phyloP scores from a whole-genome alignment of 1,139 yeast genomes.

The Protomyces inundatus region DNA sequence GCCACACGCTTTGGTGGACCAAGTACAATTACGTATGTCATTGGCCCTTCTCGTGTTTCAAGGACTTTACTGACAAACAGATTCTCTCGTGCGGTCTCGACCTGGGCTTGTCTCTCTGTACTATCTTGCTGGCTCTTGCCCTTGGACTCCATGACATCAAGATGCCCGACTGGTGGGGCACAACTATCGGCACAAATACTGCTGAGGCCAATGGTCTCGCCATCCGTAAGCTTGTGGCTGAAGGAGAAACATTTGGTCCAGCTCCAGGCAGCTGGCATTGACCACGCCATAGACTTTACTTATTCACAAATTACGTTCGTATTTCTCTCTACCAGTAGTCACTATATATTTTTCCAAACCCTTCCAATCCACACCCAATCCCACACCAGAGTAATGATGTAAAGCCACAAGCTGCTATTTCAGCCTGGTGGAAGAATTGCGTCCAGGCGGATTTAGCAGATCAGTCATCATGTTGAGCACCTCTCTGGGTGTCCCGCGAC shows the following conservation, averaged over 20 bases:
- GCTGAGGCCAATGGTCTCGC: slow-evolving; percentile 36
- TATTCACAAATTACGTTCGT: too few relatives aligned
- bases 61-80: slow-evolving; percentile 43
- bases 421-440: too few relatives aligned
- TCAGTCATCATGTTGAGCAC: too few relatives aligned
- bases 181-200: slow-evolving; percentile 38
- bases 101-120: slow-evolving; percentile 47
- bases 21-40: slow-evolving; percentile 9
- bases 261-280: neutral
- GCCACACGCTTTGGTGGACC: slow-evolving; percentile 59
- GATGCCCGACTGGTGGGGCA: slow-evolving; percentile 51
- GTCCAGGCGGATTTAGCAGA: too few relatives aligned
- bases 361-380: too few relatives aligned
- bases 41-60: neutral
- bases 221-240: slow-evolving; percentile 33
- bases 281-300: too few relatives aligned
- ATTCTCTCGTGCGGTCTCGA: slow-evolving; percentile 56
- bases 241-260: slow-evolving; percentile 44
- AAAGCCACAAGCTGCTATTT: too few relatives aligned
- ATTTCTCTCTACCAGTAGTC: too few relatives aligned
- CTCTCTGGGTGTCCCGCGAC: neutral
- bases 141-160: slow-evolving; percentile 40
- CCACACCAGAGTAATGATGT: too few relatives aligned
- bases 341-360: too few relatives aligned
- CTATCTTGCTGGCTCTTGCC: slow-evolving; percentile 45